phyloP scores from a whole-genome alignment of 768 basidiomycete species.

The Tulasnella sp. region DNA sequence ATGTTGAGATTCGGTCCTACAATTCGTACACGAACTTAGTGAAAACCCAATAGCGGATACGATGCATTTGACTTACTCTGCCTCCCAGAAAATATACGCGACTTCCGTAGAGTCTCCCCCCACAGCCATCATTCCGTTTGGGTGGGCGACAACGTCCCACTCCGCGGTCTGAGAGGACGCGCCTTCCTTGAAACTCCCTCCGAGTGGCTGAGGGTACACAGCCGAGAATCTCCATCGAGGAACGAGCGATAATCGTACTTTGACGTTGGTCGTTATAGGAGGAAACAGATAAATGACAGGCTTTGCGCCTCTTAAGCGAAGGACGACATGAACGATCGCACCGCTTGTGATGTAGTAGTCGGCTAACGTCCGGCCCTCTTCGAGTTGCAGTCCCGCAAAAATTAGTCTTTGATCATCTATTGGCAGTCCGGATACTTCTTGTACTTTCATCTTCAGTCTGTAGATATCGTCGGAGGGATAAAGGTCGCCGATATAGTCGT shows the following conservation, averaged over 20 bases:
- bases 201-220: slow-evolving; percentile 34
- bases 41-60: neutral
- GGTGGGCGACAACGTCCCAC: neutral
- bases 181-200: neutral
- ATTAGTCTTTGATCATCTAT: neutral
- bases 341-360: neutral
- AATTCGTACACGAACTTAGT: neutral
- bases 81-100: neutral
- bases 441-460: neutral
- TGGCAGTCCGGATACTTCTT: neutral
- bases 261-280: neutral
- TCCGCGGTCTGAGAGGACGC: neutral
- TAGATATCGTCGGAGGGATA: neutral
- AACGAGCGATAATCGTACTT: slow-evolving; percentile 34
- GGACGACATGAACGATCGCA: neutral
- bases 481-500: neutral
- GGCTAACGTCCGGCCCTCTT: neutral
- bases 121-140: slow-evolving; percentile 30
- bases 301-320: neutral
- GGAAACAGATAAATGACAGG: neutral
- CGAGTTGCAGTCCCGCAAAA: neutral
- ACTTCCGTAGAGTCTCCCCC: neutral
- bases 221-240: slow-evolving; percentile 39
- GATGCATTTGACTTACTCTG: neutral
- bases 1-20: neutral